These are phyloP conservation scores for Acidiella bohemica DNA, from an alignment of 495 filamentous ascomycete species.

Conservation along the genomic window DNA sequence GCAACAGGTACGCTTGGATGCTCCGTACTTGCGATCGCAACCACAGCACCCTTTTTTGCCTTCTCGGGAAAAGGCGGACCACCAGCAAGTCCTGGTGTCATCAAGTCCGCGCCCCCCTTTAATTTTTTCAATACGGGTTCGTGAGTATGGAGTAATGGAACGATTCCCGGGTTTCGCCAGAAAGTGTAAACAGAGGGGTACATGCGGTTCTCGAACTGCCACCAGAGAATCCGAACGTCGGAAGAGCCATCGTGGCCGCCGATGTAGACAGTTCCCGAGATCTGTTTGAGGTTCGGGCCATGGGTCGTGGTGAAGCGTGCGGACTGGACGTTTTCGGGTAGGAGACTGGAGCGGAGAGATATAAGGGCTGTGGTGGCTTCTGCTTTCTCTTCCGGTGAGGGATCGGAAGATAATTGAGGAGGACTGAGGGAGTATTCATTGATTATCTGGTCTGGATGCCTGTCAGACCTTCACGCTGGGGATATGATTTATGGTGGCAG, in stretches of 20 bases:
- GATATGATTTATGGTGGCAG: too few species aligned
- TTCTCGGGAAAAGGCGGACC: constrained; percentile 53
- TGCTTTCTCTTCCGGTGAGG: constrained; percentile 31
- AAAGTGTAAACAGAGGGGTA: constrained; percentile 54
- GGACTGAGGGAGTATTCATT: constrained; percentile 42
- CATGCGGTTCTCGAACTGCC: constrained; percentile 50
- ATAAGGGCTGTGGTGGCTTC: constrained; percentile 35
- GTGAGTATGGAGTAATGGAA: constrained; percentile 53
- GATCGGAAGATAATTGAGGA: constrained; percentile 22
- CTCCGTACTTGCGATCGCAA: constrained; percentile 53
- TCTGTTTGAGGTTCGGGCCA: constrained; percentile 49
- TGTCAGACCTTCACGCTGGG: too few species aligned
- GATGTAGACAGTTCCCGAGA: constrained; percentile 53
- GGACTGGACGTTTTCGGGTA: constrained; percentile 50
- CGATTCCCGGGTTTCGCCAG: constrained; percentile 48
- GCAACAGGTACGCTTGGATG: constrained; percentile 48
- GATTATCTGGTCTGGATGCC: constrained; percentile 46
- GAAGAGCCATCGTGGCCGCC: constrained; percentile 41
- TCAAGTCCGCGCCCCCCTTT: constrained; percentile 53
- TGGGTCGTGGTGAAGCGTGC: constrained; percentile 58
- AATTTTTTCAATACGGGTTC: constrained; percentile 50
- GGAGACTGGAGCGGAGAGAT: constrained; percentile 44
- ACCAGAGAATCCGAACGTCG: constrained; percentile 58
- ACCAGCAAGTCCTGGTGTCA: constrained; percentile 57
- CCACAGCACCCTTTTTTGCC: constrained; percentile 48